Evolutionary conservation across 2,329 filamentous ascomycete species (phyloP).

Genomic region (Gremmenia infestans): DNA sequence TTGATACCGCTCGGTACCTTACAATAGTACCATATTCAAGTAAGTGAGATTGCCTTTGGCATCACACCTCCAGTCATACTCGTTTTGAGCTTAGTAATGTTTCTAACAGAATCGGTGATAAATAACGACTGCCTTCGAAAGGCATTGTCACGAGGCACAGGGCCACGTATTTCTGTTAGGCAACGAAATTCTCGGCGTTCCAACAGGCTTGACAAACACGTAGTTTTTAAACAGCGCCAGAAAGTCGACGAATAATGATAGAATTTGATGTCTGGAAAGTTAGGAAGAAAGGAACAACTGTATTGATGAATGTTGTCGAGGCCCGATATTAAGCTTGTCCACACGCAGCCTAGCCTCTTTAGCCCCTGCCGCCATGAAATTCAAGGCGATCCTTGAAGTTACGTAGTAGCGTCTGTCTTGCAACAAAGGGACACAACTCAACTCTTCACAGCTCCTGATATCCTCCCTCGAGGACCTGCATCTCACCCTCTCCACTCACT

Average conservation of each 20-base stretch:
- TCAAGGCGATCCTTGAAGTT: background rate
- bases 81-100: too few relatives aligned
- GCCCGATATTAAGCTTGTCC: background rate
- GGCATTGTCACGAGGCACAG: background rate
- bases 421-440: background rate
- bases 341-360: background rate
- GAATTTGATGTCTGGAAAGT: background rate
- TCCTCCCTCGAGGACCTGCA: background rate
- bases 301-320: background rate
- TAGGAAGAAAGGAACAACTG: background rate
- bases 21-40: too few relatives aligned
- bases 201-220: background rate
- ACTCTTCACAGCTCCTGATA: background rate
- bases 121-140: background rate
- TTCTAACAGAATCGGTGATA: background rate
- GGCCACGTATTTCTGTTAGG: conserved; percentile 1
- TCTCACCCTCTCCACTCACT: background rate
- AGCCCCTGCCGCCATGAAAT: background rate
- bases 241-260: background rate
- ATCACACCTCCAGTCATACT: too few relatives aligned
- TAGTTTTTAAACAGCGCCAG: background rate
- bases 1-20: too few relatives aligned
- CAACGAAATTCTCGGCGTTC: background rate
- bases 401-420: background rate
- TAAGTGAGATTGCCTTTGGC: too few relatives aligned